Evolutionary conservation across 805 yeast genomes (phyloP).

Genomic region (Candida verbasci): DNA sequence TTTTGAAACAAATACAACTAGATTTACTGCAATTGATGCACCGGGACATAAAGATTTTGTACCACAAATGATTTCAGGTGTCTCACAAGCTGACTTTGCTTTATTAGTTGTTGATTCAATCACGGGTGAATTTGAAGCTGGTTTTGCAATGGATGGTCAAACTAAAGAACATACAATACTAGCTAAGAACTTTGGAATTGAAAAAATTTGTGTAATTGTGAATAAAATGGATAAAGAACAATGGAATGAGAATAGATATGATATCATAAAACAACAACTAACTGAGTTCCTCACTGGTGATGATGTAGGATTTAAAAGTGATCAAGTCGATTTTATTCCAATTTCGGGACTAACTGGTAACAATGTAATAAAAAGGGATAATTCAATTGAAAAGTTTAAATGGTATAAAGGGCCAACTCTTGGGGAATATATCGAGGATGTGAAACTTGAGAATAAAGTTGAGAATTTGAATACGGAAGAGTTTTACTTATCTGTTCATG

Average conservation of each 20-base stretch:
- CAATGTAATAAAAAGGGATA: constrained; percentile 50
- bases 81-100: constrained; percentile 73
- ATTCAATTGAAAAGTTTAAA: constrained; percentile 19
- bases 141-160: constrained; percentile 65
- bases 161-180: constrained; percentile 74
- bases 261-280: constrained; percentile 47
- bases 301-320: constrained; percentile 45
- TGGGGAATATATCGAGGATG: constrained; percentile 35
- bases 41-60: constrained; percentile 83
- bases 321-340: constrained; percentile 53
- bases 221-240: constrained; percentile 66
- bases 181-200: constrained; percentile 65
- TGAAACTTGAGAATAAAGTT: constrained; percentile 13
- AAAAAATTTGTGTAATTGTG: constrained; percentile 53
- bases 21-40: constrained; percentile 74
- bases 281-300: constrained; percentile 44
- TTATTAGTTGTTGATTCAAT: constrained; percentile 66
- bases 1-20: constrained; percentile 51
- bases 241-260: constrained; percentile 54
- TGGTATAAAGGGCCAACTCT: constrained; percentile 50
- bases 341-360: constrained; percentile 66
- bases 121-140: constrained; percentile 66
- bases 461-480: constrained; percentile 28
- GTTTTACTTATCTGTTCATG: constrained; percentile 60
- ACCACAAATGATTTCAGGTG: constrained; percentile 84